Evolutionary conservation across 345 rosid species (phyloP), one percentile per base, ranked within the genome.

Genomic region (Mangifera indica): DNA sequence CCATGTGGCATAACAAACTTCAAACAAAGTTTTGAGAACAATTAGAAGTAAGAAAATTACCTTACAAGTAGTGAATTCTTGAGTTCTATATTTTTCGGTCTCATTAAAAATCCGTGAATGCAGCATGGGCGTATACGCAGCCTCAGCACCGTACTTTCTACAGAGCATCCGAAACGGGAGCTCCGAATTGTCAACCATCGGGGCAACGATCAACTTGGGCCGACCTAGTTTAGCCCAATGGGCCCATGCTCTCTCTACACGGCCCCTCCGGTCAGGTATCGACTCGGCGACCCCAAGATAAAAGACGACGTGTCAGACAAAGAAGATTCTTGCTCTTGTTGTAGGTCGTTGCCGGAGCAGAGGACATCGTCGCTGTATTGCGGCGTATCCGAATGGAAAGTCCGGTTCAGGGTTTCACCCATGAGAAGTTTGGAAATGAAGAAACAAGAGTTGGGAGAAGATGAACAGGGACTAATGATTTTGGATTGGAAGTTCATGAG

Each of bases 61-160:
- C 91, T 85, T 74, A 76, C 98, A 95, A 65, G 99, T 92, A 4
- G 98, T 85, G 79, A 95, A 92, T 60, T 95, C 99, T 79, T 83
- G 79, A 26, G 55, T 77, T 5, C 99, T 81, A 62, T 92, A 95
- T 84, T 91, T 95, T 20, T 87, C 94, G 55, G 66, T 86, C 86
- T 92, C 97, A 0, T 79, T 83, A n/a, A n/a, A n/a, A n/a, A n/a
- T n/a, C n/a, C n/a, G n/a, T n/a, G n/a, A n/a, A n/a, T n/a, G n/a
- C n/a, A n/a, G n/a, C n/a, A n/a, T n/a, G n/a, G n/a, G n/a, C n/a
- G n/a, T n/a, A n/a, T n/a, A n/a, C n/a, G n/a, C n/a, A n/a, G n/a
- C n/a, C n/a, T n/a, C n/a, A n/a, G n/a, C n/a, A n/a, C n/a, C n/a
- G n/a, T n/a, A n/a, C n/a, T n/a, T n/a, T n/a, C n/a, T n/a, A n/a